These are phyloP conservation scores for Ceratocystis diversiconidia DNA, from an alignment of 2,329 filamentous ascomycete species.

Conservation along the genomic window DNA sequence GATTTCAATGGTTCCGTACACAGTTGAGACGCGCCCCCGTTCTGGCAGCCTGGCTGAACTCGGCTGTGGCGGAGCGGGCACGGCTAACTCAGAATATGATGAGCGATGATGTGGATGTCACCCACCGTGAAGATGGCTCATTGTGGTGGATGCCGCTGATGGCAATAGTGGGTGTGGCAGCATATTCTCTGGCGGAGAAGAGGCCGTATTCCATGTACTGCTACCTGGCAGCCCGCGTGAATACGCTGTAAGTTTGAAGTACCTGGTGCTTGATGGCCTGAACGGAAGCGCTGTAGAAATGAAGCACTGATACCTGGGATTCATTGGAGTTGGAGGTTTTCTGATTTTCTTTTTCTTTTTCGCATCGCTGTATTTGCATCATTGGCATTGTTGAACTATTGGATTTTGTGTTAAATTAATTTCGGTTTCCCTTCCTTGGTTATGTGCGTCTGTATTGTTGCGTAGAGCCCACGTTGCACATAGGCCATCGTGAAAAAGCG, in stretches of 20 bases:
- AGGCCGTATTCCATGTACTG: slow-evolving; percentile 9
- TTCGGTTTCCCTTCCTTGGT: too few relatives aligned
- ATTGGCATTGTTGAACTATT: too few relatives aligned
- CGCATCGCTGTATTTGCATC: too few relatives aligned
- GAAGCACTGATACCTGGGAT: too few relatives aligned
- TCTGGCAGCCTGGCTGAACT: not conserved
- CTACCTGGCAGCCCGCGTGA: slow-evolving; percentile 9
- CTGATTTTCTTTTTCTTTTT: too few relatives aligned
- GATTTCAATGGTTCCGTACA: slow-evolving; percentile 3
- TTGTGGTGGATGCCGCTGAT: slow-evolving; percentile 13
- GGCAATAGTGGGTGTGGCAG: slow-evolving; percentile 5
- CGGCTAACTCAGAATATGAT: not conserved
- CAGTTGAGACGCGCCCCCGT: slow-evolving; percentile 3
- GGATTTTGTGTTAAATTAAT: too few relatives aligned
- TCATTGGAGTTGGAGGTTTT: too few relatives aligned
- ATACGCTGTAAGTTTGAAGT: not conserved
- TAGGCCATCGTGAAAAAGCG: too few relatives aligned
- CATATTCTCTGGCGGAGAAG: not conserved
- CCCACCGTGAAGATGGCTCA: not conserved
- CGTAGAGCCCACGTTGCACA: too few relatives aligned
- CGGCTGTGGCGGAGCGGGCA: not conserved
- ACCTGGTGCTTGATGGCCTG: too few relatives aligned
- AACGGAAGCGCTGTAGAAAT: too few relatives aligned
- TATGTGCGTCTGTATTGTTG: too few relatives aligned
- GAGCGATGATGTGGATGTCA: not conserved